Conservation (phyloP, 495 filamentous ascomycete genomes). For the Pyronema omphalodes region DNA sequence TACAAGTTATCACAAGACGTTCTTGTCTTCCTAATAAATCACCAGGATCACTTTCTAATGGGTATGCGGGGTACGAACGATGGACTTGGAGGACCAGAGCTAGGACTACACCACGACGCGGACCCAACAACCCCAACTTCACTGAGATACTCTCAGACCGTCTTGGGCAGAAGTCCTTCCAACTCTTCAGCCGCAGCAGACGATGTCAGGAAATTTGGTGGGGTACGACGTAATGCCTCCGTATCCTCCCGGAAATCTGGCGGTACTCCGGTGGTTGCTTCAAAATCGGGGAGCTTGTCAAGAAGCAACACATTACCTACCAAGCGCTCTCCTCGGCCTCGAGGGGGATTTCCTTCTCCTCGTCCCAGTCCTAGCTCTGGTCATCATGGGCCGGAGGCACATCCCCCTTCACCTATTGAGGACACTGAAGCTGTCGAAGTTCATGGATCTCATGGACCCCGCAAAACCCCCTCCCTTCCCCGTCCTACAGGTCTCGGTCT, state of each 20-base stretch:
- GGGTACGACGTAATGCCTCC: constrained; percentile 69
- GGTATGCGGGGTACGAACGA: constrained; percentile 21
- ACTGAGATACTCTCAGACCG: constrained; percentile 33
- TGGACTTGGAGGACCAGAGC: constrained; percentile 6
- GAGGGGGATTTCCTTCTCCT: constrained; percentile 1
- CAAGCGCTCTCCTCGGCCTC: constrained; percentile 58
- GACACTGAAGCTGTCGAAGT: too few species aligned
- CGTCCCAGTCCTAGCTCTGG: too few species aligned
- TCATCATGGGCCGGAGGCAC: too few species aligned
- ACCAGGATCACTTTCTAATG: constrained; percentile 37
- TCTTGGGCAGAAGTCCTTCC: constrained; percentile 57
- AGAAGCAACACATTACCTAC: constrained; percentile 94
- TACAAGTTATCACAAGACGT: constrained; percentile 94
- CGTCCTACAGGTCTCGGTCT: too few species aligned
- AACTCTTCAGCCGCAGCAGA: constrained; percentile 75
- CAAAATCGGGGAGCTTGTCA: constrained; percentile 46
- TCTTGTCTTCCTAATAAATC: constrained; percentile 93
- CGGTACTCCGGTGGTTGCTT: constrained; percentile 47
- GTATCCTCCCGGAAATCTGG: constrained; percentile 49
- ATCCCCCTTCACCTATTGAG: too few species aligned
- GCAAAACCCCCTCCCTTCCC: too few species aligned
- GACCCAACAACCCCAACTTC: constrained; percentile 35
- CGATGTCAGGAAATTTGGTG: constrained; percentile 60
- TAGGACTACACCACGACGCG: constrained; percentile 25
- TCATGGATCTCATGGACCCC: too few species aligned